phyloP scores from a whole-genome alignment of 1,139 yeast species.

The Suhomyces taliae region DNA sequence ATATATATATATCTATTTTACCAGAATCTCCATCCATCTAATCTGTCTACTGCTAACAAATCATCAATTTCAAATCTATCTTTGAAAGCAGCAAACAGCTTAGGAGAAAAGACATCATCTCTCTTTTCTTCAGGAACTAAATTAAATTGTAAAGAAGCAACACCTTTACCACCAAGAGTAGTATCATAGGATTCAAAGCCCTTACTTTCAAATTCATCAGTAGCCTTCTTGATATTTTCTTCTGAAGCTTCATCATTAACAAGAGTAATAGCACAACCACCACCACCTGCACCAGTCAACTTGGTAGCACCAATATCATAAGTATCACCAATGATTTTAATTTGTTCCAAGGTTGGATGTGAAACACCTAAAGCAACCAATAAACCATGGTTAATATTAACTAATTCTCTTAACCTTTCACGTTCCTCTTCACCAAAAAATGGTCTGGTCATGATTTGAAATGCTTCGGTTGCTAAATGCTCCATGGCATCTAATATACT shows the following conservation, averaged over 20 bases:
- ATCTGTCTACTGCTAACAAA: slow-evolving; percentile 41
- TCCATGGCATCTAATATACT: slow-evolving; percentile 74
- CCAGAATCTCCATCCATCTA: slow-evolving; percentile 64
- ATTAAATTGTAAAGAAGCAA: slow-evolving; percentile 46
- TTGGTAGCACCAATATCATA: slow-evolving; percentile 80
- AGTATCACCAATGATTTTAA: slow-evolving; percentile 63
- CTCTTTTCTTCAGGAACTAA: slow-evolving; percentile 17
- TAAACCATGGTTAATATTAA: slow-evolving; percentile 87
- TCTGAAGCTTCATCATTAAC: slow-evolving; percentile 51
- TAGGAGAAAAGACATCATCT: slow-evolving; percentile 28
- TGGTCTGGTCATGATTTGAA: slow-evolving; percentile 56
- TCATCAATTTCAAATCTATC: slow-evolving; percentile 49
- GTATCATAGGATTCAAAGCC: slow-evolving; percentile 84
- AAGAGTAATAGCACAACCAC: slow-evolving; percentile 95
- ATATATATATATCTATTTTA: slow-evolving; percentile 14
- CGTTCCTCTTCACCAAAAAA: slow-evolving; percentile 47
- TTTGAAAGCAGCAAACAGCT: slow-evolving; percentile 36
- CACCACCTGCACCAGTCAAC: slow-evolving; percentile 98
- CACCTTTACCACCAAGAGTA: slow-evolving; percentile 87
- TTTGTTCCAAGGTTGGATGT: slow-evolving; percentile 80
- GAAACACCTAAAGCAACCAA: slow-evolving; percentile 87
- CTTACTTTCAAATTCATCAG: slow-evolving; percentile 35
- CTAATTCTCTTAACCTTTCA: slow-evolving; percentile 56
- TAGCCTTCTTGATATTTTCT: slow-evolving; percentile 30
- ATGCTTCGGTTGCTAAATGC: slow-evolving; percentile 66